Percentiles rank a stretch among this genome's conserved stretches.
phyloP scores from a whole-genome alignment of 257 asterid genomes.

The Solanum virginianum region DNA sequence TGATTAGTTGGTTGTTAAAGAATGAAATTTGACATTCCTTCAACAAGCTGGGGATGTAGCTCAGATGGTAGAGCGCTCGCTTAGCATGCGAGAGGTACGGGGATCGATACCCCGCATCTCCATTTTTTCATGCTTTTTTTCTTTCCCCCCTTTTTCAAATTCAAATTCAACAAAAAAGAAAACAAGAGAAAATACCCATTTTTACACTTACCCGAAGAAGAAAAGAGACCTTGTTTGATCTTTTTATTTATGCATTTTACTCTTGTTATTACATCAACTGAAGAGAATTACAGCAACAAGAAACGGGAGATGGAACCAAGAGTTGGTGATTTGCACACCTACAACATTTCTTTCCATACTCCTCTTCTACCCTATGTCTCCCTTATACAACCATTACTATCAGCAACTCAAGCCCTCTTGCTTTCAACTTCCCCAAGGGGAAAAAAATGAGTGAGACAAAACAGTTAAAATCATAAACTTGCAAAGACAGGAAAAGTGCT shows the following conservation, averaged over 20 bases:
- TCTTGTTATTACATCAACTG: not conserved
- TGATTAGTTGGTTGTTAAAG: too few species aligned
- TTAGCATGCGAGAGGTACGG: constrained; percentile 40
- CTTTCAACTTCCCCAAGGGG: not conserved
- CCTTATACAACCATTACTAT: not conserved
- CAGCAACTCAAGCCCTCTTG: not conserved
- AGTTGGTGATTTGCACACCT: not conserved
- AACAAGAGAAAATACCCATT: not conserved
- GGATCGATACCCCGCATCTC: constrained; percentile 47
- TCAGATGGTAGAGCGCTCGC: constrained; percentile 62
- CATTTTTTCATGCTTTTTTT: not conserved
- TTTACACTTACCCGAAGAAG: not conserved
- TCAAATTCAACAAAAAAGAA: not conserved
- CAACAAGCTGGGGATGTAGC: constrained; percentile 33
- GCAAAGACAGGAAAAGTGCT: not conserved
- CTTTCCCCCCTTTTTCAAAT: not conserved
- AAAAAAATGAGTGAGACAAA: not conserved
- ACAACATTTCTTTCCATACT: not conserved
- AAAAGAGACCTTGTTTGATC: not conserved
- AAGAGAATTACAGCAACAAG: not conserved
- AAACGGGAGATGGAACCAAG: not conserved
- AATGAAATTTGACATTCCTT: too few species aligned
- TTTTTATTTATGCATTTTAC: not conserved
- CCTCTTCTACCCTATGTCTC: not conserved
- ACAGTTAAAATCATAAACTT: not conserved